Evolutionary conservation across 2,329 filamentous ascomycete genomes (phyloP).

Genomic region (Fusarium tanahbumbuense): DNA sequence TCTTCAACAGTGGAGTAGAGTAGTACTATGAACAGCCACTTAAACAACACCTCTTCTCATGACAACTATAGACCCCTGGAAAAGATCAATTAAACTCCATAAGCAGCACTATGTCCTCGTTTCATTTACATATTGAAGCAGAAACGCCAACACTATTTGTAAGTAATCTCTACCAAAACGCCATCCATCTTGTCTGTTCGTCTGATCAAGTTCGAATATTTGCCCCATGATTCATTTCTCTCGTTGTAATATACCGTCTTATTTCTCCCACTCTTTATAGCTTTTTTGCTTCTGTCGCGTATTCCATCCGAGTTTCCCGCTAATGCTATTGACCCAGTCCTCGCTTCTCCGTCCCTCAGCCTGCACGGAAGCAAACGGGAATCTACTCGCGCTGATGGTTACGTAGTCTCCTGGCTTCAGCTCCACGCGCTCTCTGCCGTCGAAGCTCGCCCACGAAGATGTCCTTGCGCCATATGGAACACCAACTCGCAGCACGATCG

Average conservation of each 20-base stretch:
- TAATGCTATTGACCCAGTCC: conserved; percentile 86
- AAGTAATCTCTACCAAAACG: conserved; percentile 15
- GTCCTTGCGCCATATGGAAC: conserved; percentile 95
- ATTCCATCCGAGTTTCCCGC: conserved; percentile 83
- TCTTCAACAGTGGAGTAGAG: conserved; percentile 1
- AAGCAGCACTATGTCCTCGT: neutral
- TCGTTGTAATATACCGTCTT: conserved; percentile 5
- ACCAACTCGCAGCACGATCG: conserved; percentile 90
- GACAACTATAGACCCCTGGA: neutral
- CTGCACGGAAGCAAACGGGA: conserved; percentile 83
- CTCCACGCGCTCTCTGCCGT: conserved; percentile 89
- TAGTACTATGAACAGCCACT: neutral
- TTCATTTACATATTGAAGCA: neutral
- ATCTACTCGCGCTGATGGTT: conserved; percentile 82
- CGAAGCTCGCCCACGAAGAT: conserved; percentile 96
- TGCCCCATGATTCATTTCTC: neutral
- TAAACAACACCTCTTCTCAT: neutral
- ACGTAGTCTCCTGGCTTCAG: conserved; percentile 83
- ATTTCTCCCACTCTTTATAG: conserved; percentile 61
- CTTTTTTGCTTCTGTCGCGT: conserved; percentile 80
- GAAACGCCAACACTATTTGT: neutral
- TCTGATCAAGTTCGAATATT: neutral
- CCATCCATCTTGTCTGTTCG: neutral
- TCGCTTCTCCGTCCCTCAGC: conserved; percentile 75
- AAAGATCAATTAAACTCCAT: neutral